Base-by-base conservation (phyloP, 2,329 filamentous ascomycete species). In the Juglanconis oblonga region DNA sequence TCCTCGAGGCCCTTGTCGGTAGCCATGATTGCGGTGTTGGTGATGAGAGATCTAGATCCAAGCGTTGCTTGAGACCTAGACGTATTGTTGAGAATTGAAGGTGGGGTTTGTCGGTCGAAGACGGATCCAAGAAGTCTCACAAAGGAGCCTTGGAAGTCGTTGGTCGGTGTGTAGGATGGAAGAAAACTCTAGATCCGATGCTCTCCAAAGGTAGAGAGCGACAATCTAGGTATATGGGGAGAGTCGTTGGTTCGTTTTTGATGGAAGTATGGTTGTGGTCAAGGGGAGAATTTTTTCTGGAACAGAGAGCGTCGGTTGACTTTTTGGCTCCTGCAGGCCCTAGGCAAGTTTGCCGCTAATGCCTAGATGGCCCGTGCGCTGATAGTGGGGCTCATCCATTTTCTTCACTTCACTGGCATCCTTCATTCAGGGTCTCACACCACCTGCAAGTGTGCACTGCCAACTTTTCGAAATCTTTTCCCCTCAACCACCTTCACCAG, bases 1-100 rank as follows among this genome's bases (percentile, higher is more conserved):
- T 98, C 94, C 86, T 97, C 93, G 83, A 98, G 92, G 86, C 94
- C 94, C 86, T 96, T 97, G 73, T 92, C 90, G 78, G 89, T 88
- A 92, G 93, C 94, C 94, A 98, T 98, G 87, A 90, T 97, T 94
- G 91, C 88, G 88, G 81, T 83, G 72, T 55, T 65, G 68, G 71
- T 71, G 74, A 67, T 72, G 73, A 73, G 74, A 75, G 84, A 74
- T 81, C 82, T 82, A 86, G 85, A 87, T 85, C 88, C 90, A 91
- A 89, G 87, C 89, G 78, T 81, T 80, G 87, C 84, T 87, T 89
- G 85, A 82, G 86, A 92, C 84, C 88, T 86, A 87, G 82, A 79
- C 73, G 73, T 62, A 65, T 55, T 59, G 62, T 64, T 42, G 62
- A 62, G 66, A 68, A 63, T 64, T 70, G 71, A 70, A 74, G 72